A percentile compares a stretch with the other conserved stretches of the same genome.
These are phyloP conservation scores for Fusarium chlamydosporum DNA, from an alignment of 2,329 filamentous ascomycete species.

Conservation along the genomic window DNA sequence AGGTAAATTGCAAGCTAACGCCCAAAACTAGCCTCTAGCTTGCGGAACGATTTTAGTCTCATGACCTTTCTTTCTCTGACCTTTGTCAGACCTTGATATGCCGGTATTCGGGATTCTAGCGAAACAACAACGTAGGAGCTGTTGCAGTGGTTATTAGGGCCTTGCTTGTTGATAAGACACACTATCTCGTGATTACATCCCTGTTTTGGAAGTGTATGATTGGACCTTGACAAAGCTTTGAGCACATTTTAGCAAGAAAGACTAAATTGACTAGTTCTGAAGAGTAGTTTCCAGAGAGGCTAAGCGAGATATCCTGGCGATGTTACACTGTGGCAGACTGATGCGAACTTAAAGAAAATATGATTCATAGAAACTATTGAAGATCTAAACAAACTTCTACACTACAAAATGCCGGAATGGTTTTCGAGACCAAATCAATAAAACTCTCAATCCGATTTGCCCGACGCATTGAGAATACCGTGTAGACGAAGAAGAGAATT, in stretches of 20 bases:
- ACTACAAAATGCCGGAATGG: not conserved
- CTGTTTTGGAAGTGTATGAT: not conserved
- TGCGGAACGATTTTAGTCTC: not conserved
- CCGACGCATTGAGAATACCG: not conserved
- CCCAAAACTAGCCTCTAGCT: no score
- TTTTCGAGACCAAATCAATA: not conserved
- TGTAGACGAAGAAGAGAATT: slow-evolving; percentile 16
- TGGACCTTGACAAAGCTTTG: not conserved
- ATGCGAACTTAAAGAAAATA: not conserved
- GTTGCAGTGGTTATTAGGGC: not conserved
- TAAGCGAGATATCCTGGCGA: not conserved
- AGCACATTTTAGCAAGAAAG: not conserved
- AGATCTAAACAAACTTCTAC: no score
- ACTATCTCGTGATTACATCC: not conserved
- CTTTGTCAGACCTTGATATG: not conserved
- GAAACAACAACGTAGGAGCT: not conserved
- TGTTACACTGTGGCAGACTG: not conserved
- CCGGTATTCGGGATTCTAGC: not conserved
- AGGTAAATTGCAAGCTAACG: not conserved
- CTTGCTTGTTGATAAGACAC: not conserved
- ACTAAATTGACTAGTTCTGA: not conserved
- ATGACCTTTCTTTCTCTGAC: not conserved
- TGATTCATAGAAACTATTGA: no score
- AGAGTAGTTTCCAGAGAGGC: not conserved
- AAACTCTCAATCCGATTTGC: not conserved